Percentiles rank a stretch among this genome's conserved stretches.
Evolutionary conservation across 1,139 yeast species (phyloP).

Genomic region (Nakaseomyces uthaithaninus): DNA sequence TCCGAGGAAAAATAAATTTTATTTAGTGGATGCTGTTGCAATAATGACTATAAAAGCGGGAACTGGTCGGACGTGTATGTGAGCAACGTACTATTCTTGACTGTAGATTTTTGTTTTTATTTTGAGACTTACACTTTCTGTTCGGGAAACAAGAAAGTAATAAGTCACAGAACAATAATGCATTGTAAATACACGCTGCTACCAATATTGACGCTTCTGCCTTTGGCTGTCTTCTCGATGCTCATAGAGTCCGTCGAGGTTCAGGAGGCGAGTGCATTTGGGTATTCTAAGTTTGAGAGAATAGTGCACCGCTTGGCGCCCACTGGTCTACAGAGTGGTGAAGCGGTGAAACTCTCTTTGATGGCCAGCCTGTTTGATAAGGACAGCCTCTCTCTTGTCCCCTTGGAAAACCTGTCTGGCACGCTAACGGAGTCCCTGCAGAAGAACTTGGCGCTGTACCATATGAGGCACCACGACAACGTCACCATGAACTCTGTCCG

Average conservation of each 20-base stretch:
- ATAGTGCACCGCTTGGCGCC: neutral
- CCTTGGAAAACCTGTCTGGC: neutral
- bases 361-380: neutral
- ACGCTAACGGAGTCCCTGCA: neutral
- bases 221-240: neutral
- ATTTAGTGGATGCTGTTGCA: too few species aligned
- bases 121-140: too few species aligned
- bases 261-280: neutral
- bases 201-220: neutral
- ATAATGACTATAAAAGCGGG: too few species aligned
- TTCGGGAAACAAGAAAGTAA: too few species aligned
- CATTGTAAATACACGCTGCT: neutral
- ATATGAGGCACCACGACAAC: neutral
- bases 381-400: neutral
- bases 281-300: neutral
- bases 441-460: neutral
- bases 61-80: too few species aligned
- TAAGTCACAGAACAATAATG: too few species aligned
- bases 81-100: too few species aligned
- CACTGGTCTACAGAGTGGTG: neutral
- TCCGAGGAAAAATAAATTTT: too few species aligned
- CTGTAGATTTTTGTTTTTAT: too few species aligned
- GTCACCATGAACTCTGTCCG: neutral
- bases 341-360: neutral
- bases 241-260: neutral